Conservation (phyloP, 2,329 filamentous ascomycete species). For the Chalara sp. region DNA sequence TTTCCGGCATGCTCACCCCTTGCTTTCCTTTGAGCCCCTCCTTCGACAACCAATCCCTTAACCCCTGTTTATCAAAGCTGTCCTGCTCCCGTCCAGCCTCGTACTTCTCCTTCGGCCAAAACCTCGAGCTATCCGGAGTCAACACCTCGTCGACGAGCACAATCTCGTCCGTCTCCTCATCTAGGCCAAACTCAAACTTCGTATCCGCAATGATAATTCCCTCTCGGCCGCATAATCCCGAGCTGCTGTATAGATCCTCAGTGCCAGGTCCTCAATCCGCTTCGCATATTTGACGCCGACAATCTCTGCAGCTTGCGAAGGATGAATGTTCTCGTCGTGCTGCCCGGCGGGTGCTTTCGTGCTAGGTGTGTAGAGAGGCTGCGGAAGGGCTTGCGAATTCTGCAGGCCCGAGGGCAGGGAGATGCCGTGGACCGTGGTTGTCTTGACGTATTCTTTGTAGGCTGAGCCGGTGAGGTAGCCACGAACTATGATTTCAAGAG, state of each 20-base stretch:
- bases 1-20: constrained; percentile 62
- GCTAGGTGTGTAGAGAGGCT: constrained; percentile 58
- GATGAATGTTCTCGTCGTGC: constrained; percentile 66
- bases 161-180: constrained; percentile 50
- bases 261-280: constrained; percentile 49
- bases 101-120: constrained; percentile 75
- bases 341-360: constrained; percentile 62
- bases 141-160: constrained; percentile 67
- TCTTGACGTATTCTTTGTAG: constrained; percentile 60
- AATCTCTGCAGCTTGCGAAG: constrained; percentile 39
- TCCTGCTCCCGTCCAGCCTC: constrained; percentile 67
- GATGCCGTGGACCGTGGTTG: constrained; percentile 60
- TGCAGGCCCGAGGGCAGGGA: constrained; percentile 47
- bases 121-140: constrained; percentile 76
- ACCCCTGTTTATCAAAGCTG: constrained; percentile 82
- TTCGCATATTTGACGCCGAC: constrained; percentile 52
- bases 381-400: constrained; percentile 54
- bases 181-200: constrained; percentile 67
- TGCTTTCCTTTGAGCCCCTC: constrained; percentile 70
- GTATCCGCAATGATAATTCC: constrained; percentile 68
- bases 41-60: constrained; percentile 74
- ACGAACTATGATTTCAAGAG: constrained; percentile 65
- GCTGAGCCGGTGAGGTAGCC: constrained; percentile 70
- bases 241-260: constrained; percentile 53
- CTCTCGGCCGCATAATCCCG: constrained; percentile 46